phyloP scores from a whole-genome alignment of 352 stramenopile species.

The Pythium pyrilobum region DNA sequence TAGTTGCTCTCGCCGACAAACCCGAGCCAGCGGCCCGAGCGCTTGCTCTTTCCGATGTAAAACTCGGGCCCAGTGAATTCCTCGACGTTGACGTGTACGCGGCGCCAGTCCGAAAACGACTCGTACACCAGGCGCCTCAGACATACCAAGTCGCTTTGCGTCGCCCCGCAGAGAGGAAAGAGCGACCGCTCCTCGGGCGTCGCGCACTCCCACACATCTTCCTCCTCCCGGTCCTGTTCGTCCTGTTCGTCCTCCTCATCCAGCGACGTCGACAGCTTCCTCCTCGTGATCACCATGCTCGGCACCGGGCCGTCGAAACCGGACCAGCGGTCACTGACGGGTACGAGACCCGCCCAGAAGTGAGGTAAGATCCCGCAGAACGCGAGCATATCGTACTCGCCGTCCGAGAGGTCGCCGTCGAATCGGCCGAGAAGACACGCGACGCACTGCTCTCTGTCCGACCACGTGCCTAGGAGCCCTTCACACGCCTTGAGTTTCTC shows the following conservation, averaged over 20 bases:
- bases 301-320: neutral
- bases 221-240: too few relatives aligned
- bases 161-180: neutral
- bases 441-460: neutral
- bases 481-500: neutral
- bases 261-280: neutral
- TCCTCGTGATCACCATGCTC: neutral
- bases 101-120: slow-evolving; percentile 5
- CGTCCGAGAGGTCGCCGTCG: neutral
- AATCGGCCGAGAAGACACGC: neutral
- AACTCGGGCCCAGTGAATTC: neutral
- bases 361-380: neutral
- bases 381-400: neutral
- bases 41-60: neutral
- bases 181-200: neutral
- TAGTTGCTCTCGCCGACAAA: neutral
- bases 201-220: too few relatives aligned
- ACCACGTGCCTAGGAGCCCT: neutral
- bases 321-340: neutral
- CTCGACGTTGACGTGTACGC: neutral
- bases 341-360: neutral
- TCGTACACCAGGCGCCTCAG: slow-evolving; percentile 4
- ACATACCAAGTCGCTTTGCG: neutral
- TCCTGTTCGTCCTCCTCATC: neutral
- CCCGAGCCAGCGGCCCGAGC: slow-evolving; percentile 3